phyloP scores from a whole-genome alignment of 73 alveolate genomes.

The Tetrahymena borealis region DNA sequence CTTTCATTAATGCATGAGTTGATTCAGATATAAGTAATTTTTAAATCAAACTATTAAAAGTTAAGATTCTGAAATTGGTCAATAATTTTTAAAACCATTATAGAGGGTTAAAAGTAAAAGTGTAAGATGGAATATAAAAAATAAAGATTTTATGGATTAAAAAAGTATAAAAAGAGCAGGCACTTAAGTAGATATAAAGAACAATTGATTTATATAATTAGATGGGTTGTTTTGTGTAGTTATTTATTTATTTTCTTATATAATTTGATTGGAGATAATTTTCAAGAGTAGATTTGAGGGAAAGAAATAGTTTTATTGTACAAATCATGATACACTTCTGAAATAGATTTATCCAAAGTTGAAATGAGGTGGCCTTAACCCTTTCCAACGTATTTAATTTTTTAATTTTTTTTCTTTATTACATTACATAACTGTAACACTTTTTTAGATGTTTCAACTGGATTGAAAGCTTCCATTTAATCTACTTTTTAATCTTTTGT shows the following conservation, averaged over 20 bases:
- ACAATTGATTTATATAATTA: too few relatives aligned
- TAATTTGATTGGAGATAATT: neutral
- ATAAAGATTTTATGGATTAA: too few relatives aligned
- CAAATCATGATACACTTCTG: slow-evolving; percentile 24
- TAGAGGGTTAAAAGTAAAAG: too few relatives aligned
- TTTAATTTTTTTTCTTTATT: slow-evolving; percentile 32
- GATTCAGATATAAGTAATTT: too few relatives aligned
- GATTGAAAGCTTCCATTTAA: slow-evolving; percentile 39
- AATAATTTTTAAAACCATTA: too few relatives aligned
- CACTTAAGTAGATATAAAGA: too few relatives aligned
- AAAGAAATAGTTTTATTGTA: slow-evolving; percentile 17
- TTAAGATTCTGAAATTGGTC: too few relatives aligned
- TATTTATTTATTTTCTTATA: neutral
- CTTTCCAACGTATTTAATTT: slow-evolving; percentile 6
- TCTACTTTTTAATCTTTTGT: slow-evolving; percentile 2
- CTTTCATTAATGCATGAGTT: too few relatives aligned
- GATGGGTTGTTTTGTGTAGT: too few relatives aligned
- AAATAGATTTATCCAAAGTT: slow-evolving; percentile 34
- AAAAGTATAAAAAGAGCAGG: too few relatives aligned
- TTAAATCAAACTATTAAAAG: too few relatives aligned
- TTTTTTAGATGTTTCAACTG: slow-evolving; percentile 35
- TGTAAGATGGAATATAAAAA: too few relatives aligned
- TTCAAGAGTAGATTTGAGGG: neutral
- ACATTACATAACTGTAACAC: slow-evolving; percentile 31
- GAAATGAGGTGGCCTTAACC: slow-evolving; percentile 40